A percentile compares a stretch with the other conserved stretches of the same genome.
Evolutionary conservation across 768 basidiomycete genomes (phyloP).

Genomic region (Phylloporus scabripes): DNA sequence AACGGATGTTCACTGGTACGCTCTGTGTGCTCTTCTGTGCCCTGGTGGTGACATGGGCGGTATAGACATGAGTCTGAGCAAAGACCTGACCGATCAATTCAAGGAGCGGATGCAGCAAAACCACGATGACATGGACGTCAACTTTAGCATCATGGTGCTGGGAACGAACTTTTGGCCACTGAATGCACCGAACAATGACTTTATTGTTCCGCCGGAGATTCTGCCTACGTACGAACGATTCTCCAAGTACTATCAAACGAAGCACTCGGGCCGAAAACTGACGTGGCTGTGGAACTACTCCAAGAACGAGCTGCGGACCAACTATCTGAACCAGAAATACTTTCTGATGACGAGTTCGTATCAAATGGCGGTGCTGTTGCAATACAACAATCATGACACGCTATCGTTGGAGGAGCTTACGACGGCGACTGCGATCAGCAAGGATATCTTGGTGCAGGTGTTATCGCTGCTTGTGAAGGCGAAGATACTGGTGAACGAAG

Average conservation of each 20-base stretch:
- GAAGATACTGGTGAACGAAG: constrained; percentile 85
- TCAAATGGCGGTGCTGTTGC: constrained; percentile 91
- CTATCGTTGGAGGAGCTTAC: constrained; percentile 76
- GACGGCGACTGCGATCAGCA: constrained; percentile 72
- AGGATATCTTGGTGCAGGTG: constrained; percentile 70
- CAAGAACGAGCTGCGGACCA: constrained; percentile 93
- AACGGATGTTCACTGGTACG: constrained; percentile 93
- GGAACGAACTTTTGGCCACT: constrained; percentile 97
- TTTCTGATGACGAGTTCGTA: constrained; percentile 93
- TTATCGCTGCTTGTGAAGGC: constrained; percentile 71
- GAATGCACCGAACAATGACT: constrained; percentile 75
- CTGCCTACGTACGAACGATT: constrained; percentile 86
- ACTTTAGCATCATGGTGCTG: constrained; percentile 88
- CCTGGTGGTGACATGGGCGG: constrained; percentile 2
- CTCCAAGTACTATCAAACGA: constrained; percentile 86
- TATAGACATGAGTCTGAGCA: constrained; percentile 89
- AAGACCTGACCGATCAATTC: constrained; percentile 93
- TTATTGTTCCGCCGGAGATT: constrained; percentile 85
- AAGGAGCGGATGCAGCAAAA: constrained; percentile 88
- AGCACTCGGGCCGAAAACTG: constrained; percentile 91
- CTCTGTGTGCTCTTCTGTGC: not conserved
- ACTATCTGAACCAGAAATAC: constrained; percentile 91
- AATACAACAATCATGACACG: constrained; percentile 90
- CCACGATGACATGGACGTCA: constrained; percentile 83
- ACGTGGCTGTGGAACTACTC: constrained; percentile 99